A percentile compares a stretch with the other conserved stretches of the same genome.
phyloP scores from a whole-genome alignment of 805 yeast genomes.

The Wickerhamiella alocasiicola region DNA sequence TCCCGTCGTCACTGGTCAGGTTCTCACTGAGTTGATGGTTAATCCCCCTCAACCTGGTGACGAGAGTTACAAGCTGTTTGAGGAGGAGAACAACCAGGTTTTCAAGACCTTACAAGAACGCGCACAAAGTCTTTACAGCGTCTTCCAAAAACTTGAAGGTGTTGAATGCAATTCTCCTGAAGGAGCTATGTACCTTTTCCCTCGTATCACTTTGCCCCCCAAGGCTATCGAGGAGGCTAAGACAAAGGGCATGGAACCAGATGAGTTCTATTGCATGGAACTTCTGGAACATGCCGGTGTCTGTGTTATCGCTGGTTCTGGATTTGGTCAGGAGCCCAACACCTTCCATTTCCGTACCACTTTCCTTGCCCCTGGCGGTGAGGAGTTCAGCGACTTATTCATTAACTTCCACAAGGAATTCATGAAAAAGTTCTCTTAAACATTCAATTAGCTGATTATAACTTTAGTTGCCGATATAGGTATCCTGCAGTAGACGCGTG shows the following conservation, averaged over 20 bases:
- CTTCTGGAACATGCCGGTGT: conserved; percentile 82
- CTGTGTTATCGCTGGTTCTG: conserved; percentile 95
- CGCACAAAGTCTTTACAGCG: conserved; percentile 49
- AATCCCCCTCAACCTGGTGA: conserved; percentile 79
- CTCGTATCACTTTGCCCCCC: conserved; percentile 53
- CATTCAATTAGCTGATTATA: too few species aligned
- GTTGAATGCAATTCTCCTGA: conserved; percentile 78
- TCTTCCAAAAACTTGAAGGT: conserved; percentile 69
- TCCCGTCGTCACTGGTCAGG: conserved; percentile 93
- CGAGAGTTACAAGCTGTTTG: conserved; percentile 55
- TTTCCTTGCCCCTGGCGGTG: conserved; percentile 80
- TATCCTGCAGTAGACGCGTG: too few species aligned
- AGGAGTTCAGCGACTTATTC: conserved; percentile 76
- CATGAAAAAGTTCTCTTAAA: conserved; percentile 46
- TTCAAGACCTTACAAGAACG: conserved; percentile 51
- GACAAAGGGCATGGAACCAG: conserved; percentile 46
- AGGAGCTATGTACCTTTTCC: conserved; percentile 98
- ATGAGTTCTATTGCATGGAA: conserved; percentile 79
- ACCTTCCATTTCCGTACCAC: conserved; percentile 94
- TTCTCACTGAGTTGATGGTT: conserved; percentile 82
- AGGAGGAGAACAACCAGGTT: conserved; percentile 48
- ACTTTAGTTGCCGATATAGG: too few species aligned
- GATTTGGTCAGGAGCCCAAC: conserved; percentile 85
- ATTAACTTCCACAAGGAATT: conserved; percentile 64
- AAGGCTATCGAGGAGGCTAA: conserved; percentile 53